Evolutionary conservation across 2,329 filamentous ascomycete species (phyloP), one percentile per base, ranked within the genome.

Genomic region (Myriosclerotinia duriaeana): DNA sequence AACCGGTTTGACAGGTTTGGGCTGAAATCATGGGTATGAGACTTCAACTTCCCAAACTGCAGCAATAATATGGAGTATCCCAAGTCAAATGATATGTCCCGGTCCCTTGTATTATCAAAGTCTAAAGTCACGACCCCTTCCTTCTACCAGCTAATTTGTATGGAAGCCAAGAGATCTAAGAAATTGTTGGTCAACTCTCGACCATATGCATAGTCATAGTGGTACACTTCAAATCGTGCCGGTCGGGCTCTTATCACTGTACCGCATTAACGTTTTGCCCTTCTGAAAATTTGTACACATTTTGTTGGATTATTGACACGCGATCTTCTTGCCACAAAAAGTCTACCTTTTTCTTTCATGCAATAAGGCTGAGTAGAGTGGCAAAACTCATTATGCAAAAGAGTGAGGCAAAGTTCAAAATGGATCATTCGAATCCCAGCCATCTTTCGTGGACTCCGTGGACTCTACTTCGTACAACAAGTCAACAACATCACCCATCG

Each of bases 291-390:
- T 34, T 17, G 55, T 58, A 11, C 30, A 44, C 55, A 14, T 17
- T 42, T 46, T 12, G 38, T 44, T 46, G 22, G 15, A 34, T 26
- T 26, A 46, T 44, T 42, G 40, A 34, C 55, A 44, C 40, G 26
- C 40, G 17, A 59, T 46, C 40, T 46, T n/a, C 26, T 26, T 26
- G 26, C 26, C 26, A 26, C 26, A 26, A 26, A 26, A 26, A 44
- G 11, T 59, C 42, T 12, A 42, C 11, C 15, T 53, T 17, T 59
- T 36, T 36, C 38, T 42, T 60, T 30, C 17, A 60, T 30, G 42
- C 30, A 38, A 60, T 60, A 44, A 60, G 56, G 42, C 42, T 60
- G 42, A n/a, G 44, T 5, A 36, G 42, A 36, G 56, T 60, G 30
- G 42, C 56, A 38, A 11, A 15, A 20, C 46, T 3, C 12, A 60